Base-by-base conservation (phyloP, 305 asterid genomes). In the Fraxinus velutina region DNA sequence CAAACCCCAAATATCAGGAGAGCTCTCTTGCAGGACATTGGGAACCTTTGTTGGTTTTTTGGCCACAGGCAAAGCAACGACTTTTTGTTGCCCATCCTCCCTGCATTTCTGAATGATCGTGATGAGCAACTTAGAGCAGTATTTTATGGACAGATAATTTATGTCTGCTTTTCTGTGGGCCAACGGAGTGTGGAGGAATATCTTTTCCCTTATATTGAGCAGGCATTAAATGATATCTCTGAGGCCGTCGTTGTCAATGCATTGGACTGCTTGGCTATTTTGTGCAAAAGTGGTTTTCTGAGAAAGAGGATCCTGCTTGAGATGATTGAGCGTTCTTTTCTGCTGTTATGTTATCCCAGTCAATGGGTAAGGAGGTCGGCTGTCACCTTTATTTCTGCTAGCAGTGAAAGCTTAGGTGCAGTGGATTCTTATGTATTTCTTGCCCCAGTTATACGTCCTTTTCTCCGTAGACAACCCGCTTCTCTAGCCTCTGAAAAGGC, bases 31-130 rank as follows among this genome's bases (percentile, higher is more conserved):
- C 97, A 96, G 90, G 99, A 96, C 82, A 91, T 96, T 85, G 97
- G 96, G 81, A 93, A 94, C 86, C 94, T 93, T 83, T 96, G 99
- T 88, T 94, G 99, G 98, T 96, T 96, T 89, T 93, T 96, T 55
- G 99, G 99, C 76, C 98, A 96, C 89, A 94, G 93, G 90, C 99
- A 96, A 87, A 96, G 99, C 90, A 96, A 94, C 85, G 98, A 96
- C 79, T 90, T 94, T 85, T 85, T 96, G 88, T 91, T 96, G 77
- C 99, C 99, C 66, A 91, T 96, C 86, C 98, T 96, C 77, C 99
- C 99, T 79, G 99, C 99, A 85, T 96, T 96, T 88, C 91, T 96
- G 77, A 96, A 96, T 86, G 99, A 96, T 78, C 92, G 93, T 55
- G 98, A 96, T 88, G 99, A 94, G 89, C 99, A 94, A 89, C 98